Percentiles rank a stretch among this genome's conserved stretches.
These are phyloP conservation scores for Durotheca rogersii DNA, from an alignment of 495 filamentous ascomycete genomes.

Conservation along the genomic window DNA sequence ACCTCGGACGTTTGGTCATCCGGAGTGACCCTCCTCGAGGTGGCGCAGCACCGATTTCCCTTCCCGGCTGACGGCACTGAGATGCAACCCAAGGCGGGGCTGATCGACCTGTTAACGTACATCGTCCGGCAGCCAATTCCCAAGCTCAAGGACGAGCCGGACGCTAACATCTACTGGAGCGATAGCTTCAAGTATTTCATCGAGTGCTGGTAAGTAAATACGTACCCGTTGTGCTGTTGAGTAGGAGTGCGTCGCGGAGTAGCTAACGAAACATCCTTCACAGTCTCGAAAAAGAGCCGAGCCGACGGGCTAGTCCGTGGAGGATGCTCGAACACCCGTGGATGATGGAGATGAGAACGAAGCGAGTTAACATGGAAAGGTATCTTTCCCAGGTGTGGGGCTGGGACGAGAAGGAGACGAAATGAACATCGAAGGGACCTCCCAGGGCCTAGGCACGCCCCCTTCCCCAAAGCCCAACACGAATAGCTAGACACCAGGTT, in stretches of 20 bases:
- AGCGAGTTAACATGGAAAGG: conserved; percentile 94
- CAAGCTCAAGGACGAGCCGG: conserved; percentile 91
- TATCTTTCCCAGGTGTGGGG: conserved; percentile 94
- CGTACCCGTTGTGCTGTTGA: too few species aligned
- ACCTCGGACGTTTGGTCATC: conserved; percentile 98
- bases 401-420: conserved; percentile 62
- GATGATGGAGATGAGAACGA: conserved; percentile 92
- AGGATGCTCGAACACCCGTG: conserved; percentile 99
- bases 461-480: background rate
- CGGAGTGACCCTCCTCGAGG: conserved; percentile 93
- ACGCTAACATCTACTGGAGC: conserved; percentile 80
- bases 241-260: too few species aligned
- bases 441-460: background rate
- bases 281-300: conserved; percentile 91
- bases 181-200: conserved; percentile 99
- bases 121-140: conserved; percentile 96
- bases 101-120: conserved; percentile 95
- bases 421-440: too few species aligned
- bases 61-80: conserved; percentile 96
- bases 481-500: too few species aligned
- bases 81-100: conserved; percentile 76
- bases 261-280: conserved; percentile 14
- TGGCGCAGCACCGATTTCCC: conserved; percentile 95
- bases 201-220: conserved; percentile 98
- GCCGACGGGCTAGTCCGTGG: conserved; percentile 88